Base-by-base conservation (phyloP, 108 stramenopile species). In the Nannochloropsis gaditana region DNA sequence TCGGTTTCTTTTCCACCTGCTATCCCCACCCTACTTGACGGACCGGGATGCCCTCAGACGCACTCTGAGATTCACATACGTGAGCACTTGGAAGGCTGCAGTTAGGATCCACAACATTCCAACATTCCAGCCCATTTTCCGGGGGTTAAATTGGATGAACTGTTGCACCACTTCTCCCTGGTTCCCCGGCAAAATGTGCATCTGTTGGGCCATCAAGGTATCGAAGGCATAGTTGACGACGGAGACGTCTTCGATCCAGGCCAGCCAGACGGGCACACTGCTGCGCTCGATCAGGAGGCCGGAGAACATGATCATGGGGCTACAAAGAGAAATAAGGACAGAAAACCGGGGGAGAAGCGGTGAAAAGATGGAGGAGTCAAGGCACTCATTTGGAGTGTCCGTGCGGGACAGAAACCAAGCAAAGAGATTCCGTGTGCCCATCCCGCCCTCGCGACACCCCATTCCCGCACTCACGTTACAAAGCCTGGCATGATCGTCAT, bases 251-350 rank as follows among this genome's bases (percentile, higher is more conserved):
- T 73, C 59, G 59, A 73, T 73, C 59, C 59, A 73, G 19, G 59
- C 59, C 6, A 73, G 59, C 59, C 59, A 73, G 59, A 73, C 59
- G 19, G 59, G 59, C 59, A 73, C 59, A n/a, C 59, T 73, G 59
- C 59, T 73, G 59, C 59, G 59, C 59, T 73, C 59, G n/a, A 73
- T 73, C 15, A 73, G 59, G 19, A 73, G 59, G 59, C 59, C 59
- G n/a, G 59, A 73, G 59, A 73, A 73, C 59, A 73, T 73, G 59
- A 73, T 73, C 59, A 73, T 50, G 15, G 47, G 47, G 0, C 47
- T 50, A 15, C 47, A 15, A 15, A 31, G 31, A 31, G 31, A 31
- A 31, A 31, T 31, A 50, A 50, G 47, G 47, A 50, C 47, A 15
- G 47, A 50, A 50, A 10, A 10, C 47, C 15, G 0, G 47, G 47